Conservation (phyloP, 768 basidiomycete species). For the Termitomyces sp. region DNA sequence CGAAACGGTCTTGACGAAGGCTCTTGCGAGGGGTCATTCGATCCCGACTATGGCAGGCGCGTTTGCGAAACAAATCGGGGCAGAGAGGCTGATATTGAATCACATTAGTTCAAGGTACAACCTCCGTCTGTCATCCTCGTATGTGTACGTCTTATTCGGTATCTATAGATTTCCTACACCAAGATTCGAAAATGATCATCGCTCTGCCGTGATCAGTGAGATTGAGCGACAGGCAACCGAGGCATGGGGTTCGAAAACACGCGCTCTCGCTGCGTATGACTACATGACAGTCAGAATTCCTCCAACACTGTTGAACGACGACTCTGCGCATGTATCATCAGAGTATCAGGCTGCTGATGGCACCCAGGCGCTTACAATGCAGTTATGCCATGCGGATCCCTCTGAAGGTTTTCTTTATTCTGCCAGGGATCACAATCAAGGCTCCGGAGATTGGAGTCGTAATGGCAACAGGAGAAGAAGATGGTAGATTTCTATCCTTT, state of each 20-base stretch:
- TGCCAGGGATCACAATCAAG: background rate
- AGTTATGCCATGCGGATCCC: slow-evolving; percentile 19
- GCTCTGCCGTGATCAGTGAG: slow-evolving; percentile 49
- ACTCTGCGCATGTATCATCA: background rate
- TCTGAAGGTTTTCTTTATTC: slow-evolving; percentile 18
- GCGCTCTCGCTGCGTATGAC: slow-evolving; percentile 52
- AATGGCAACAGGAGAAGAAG: slow-evolving; percentile 20
- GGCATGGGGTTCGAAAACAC: slow-evolving; percentile 45
- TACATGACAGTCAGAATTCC: slow-evolving; percentile 45
- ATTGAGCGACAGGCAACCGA: slow-evolving; percentile 59
- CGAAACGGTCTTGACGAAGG: slow-evolving; percentile 40
- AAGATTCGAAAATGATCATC: slow-evolving; percentile 28
- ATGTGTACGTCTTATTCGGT: slow-evolving; percentile 5
- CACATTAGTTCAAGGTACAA: slow-evolving; percentile 69
- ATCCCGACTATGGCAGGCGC: slow-evolving; percentile 72
- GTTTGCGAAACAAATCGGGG: slow-evolving; percentile 61
- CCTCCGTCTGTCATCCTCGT: background rate
- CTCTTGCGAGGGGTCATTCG: slow-evolving; percentile 70
- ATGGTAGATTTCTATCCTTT: slow-evolving; percentile 4
- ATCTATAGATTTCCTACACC: slow-evolving; percentile 49
- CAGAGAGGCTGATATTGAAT: slow-evolving; percentile 64
- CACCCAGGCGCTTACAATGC: slow-evolving; percentile 4
- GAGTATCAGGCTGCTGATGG: background rate
- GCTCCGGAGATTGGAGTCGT: slow-evolving; percentile 3
- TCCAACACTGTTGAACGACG: background rate